phyloP scores from a whole-genome alignment of 176 grass and related monocot genomes.

The Aegilops tauschii region DNA sequence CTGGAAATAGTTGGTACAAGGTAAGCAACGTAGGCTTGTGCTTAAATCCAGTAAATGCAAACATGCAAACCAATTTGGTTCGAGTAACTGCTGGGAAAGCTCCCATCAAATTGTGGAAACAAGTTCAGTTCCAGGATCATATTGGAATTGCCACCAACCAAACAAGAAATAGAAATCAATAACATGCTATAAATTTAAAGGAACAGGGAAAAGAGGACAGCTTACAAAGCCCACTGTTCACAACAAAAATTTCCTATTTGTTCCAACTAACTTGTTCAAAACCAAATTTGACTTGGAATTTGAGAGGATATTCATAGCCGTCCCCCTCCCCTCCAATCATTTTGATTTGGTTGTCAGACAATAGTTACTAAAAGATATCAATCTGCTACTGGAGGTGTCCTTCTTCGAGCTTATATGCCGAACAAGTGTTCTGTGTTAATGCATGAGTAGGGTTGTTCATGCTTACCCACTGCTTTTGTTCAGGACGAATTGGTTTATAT shows the following conservation, averaged over 20 bases:
- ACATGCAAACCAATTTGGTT: background rate
- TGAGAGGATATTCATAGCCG: too few species aligned
- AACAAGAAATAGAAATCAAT: background rate
- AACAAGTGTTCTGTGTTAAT: background rate
- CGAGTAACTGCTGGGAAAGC: background rate
- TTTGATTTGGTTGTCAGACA: background rate
- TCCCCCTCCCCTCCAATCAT: too few species aligned
- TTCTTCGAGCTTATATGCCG: background rate
- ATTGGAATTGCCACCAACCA: background rate
- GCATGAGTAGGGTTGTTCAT: background rate
- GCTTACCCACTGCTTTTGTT: background rate
- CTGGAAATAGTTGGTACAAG: slow-evolving; percentile 58
- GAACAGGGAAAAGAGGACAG: background rate
- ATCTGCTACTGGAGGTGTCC: background rate
- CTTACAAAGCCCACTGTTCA: background rate
- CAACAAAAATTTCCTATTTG: too few species aligned
- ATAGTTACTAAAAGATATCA: background rate
- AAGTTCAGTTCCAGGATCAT: background rate
- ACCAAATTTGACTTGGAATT: too few species aligned
- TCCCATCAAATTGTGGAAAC: background rate
- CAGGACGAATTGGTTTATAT: too few species aligned
- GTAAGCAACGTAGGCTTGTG: slow-evolving; percentile 20
- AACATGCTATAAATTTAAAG: background rate
- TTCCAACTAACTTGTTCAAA: too few species aligned
- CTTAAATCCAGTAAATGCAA: background rate